Evolutionary conservation across 2,329 filamentous ascomycete genomes (phyloP), one percentile per base, ranked within the genome.

Genomic region (Clonostachys solani): DNA sequence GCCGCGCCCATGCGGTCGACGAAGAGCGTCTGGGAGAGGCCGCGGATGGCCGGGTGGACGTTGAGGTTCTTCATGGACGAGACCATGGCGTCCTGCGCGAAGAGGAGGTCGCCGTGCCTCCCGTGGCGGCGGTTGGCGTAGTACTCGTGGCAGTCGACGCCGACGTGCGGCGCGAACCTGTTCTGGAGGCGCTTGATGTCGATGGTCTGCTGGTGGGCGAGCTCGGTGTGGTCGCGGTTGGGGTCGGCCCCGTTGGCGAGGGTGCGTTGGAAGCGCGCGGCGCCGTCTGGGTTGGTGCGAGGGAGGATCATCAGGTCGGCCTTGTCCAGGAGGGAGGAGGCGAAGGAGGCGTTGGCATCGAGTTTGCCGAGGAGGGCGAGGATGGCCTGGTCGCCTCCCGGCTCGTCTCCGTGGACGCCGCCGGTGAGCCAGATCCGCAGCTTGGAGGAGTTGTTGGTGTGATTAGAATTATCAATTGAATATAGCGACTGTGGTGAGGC

Each of bases 61-160:
- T 65, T 65, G 5, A 63, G 44, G 29, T 65, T 65, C 52, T 65
- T 65, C 7, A 61, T 61, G 1, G 62, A 60, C 0, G 62, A 63
- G 40, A 65, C 63, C 5, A 60, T 54, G 2, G 57, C 60, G 40
- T 64, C 61, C 3, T 59, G 50, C 1, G 54, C 55, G 1, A 52
- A 43, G 12, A 57, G 47, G 49, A 50, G 53, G 4, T 64, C 59
- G 23, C 46, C 45, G 4, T 56, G 49, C 0, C 50, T 50, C 1
- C 61, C 61, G 7, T 52, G 58, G 29, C 46, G 46, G 0, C 51
- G 44, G 5, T 29, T 42, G 0, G 59, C 55, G 1, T 54, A 55
- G 35, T 61, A 65, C 45, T 64, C 62, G 35, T 64, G 62, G 49
- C 57, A 58, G 15, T 64, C 62, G 7, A 64, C 52, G 2, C 57